These are phyloP conservation scores for Linderina pennispora DNA, from an alignment of 192 early-diverging fungal species.

Conservation along the genomic window DNA sequence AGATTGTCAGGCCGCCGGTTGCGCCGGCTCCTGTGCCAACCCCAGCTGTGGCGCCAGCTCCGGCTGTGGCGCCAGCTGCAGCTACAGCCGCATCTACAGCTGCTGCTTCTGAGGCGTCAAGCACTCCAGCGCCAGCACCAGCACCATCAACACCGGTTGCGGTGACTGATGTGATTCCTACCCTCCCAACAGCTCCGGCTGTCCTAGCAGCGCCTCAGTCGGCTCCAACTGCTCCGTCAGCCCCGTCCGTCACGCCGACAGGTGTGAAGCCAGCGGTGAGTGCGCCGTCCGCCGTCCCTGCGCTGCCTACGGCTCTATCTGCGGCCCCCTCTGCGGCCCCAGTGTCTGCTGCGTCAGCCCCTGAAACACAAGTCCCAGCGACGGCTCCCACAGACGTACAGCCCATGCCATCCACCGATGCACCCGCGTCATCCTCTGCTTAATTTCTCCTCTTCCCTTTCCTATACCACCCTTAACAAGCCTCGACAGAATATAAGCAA, in stretches of 20 bases:
- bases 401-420: too few species aligned
- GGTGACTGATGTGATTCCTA: neutral
- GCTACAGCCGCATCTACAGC: too few species aligned
- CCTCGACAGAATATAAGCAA: too few species aligned
- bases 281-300: neutral
- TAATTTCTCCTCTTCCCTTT: neutral
- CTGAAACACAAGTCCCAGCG: too few species aligned
- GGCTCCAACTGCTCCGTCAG: neutral
- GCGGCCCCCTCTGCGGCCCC: neutral
- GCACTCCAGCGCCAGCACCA: neutral
- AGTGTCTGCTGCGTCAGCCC: neutral
- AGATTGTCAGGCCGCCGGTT: slow-evolving; percentile 22
- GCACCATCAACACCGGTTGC: neutral
- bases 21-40: too few species aligned
- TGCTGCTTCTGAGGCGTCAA: neutral
- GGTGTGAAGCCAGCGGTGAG: neutral
- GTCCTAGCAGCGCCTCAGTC: neutral
- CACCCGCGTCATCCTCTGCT: neutral
- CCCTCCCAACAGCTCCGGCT: neutral
- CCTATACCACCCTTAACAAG: too few species aligned
- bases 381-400: too few species aligned
- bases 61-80: too few species aligned
- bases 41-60: too few species aligned
- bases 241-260: too few species aligned
- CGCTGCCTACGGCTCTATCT: neutral